Evolutionary conservation across 345 rosid species (phyloP).

Genomic region (Salix koriyanagi): DNA sequence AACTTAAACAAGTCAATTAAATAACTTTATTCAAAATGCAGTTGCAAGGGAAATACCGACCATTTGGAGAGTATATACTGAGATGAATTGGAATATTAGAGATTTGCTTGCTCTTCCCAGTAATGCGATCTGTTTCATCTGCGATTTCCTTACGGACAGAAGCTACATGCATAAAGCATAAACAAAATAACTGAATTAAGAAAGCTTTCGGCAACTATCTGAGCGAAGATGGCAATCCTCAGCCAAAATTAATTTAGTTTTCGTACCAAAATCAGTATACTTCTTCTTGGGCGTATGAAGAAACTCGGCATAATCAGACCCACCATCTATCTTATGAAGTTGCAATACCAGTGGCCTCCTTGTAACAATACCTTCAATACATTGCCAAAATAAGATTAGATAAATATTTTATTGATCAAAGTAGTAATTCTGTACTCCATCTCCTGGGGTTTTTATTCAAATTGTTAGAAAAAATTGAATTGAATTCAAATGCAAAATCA

Average conservation of each 20-base stretch:
- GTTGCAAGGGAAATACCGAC: constrained; percentile 39
- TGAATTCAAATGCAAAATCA: background rate
- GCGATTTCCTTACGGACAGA: constrained; percentile 64
- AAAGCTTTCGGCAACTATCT: background rate
- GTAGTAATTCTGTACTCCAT: background rate
- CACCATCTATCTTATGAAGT: constrained; percentile 82
- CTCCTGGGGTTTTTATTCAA: background rate
- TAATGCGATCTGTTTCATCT: constrained; percentile 75
- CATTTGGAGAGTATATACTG: constrained; percentile 78
- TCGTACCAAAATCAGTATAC: constrained; percentile 74
- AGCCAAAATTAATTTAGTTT: too few species aligned
- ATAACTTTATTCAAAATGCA: constrained; percentile 11
- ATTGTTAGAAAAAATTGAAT: background rate
- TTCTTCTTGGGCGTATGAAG: constrained; percentile 91
- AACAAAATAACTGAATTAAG: too few species aligned
- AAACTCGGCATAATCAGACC: constrained; percentile 88
- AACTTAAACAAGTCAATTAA: background rate
- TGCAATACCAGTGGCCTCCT: constrained; percentile 96
- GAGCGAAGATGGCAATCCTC: background rate
- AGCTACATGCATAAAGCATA: constrained; percentile 33
- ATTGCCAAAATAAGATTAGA: background rate
- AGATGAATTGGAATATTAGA: constrained; percentile 71
- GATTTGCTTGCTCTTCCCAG: constrained; percentile 66
- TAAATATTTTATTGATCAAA: background rate
- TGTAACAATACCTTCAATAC: constrained; percentile 70